phyloP scores from a whole-genome alignment of 2,329 filamentous ascomycete species.

The Delphinella strobiligena region DNA sequence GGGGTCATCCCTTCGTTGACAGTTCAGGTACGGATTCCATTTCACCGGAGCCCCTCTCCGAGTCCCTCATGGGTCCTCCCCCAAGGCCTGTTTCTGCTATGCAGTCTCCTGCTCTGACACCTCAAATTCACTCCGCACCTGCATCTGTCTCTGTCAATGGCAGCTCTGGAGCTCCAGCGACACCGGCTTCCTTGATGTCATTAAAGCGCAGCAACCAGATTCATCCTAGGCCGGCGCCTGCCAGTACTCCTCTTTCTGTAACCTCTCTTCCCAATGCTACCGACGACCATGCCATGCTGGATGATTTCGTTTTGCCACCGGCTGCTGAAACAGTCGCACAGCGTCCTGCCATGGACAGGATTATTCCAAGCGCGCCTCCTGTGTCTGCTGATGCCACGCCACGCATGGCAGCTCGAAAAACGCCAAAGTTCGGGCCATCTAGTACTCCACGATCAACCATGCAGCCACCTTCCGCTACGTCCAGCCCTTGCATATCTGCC shows the following conservation, averaged over 20 bases:
- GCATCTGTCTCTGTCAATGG: slow-evolving; percentile 3
- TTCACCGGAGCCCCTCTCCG: slow-evolving; percentile 37
- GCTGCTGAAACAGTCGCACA: slow-evolving; percentile 46
- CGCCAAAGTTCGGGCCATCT: slow-evolving; percentile 51
- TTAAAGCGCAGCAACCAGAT: slow-evolving; percentile 19
- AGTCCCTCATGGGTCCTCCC: slow-evolving; percentile 42
- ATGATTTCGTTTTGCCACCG: slow-evolving; percentile 63
- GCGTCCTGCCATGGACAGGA: slow-evolving; percentile 1
- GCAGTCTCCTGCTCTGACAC: slow-evolving; percentile 55
- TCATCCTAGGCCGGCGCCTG: too few relatives aligned
- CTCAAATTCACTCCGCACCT: slow-evolving; percentile 30
- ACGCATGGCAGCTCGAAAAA: slow-evolving; percentile 52
- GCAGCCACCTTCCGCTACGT: slow-evolving; percentile 26
- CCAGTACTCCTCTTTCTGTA: background rate
- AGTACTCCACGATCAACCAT: slow-evolving; percentile 31
- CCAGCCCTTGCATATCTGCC: slow-evolving; percentile 42
- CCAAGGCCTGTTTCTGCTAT: slow-evolving; percentile 52
- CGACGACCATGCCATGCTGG: slow-evolving; percentile 28
- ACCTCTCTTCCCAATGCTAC: background rate
- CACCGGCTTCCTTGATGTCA: slow-evolving; percentile 74
- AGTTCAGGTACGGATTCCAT: slow-evolving; percentile 36
- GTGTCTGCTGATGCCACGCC: slow-evolving; percentile 43
- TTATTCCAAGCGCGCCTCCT: slow-evolving; percentile 14
- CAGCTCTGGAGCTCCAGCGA: slow-evolving; percentile 47
- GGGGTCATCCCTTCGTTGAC: slow-evolving; percentile 14